Evolutionary conservation across 169 alveolate genomes (phyloP).

Genomic region (Plasmodium knowlesi): DNA sequence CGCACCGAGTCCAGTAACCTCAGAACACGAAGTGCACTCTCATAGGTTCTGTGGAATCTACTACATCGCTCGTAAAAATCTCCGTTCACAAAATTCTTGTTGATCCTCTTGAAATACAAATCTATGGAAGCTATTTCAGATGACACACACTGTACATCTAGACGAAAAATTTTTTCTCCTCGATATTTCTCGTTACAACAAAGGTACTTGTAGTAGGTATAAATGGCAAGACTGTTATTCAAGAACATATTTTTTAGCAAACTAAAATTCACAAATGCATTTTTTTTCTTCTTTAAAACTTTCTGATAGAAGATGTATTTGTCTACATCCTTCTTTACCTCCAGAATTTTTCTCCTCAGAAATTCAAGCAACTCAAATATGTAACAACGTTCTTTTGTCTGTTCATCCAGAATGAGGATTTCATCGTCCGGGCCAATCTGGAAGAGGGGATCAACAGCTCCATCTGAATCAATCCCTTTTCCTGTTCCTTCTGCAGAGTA

Average conservation of each 20-base stretch:
- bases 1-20: neutral
- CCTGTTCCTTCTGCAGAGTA: neutral
- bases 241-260: slow-evolving; percentile 36
- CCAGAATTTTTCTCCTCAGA: slow-evolving; percentile 14
- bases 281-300: slow-evolving; percentile 22
- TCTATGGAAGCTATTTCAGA: slow-evolving; percentile 17
- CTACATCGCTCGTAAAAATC: slow-evolving; percentile 43
- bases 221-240: slow-evolving; percentile 43
- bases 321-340: slow-evolving; percentile 31
- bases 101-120: slow-evolving; percentile 19
- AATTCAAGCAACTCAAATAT: slow-evolving; percentile 35
- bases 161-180: neutral
- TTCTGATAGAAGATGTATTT: slow-evolving; percentile 54
- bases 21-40: slow-evolving; percentile 12
- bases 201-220: slow-evolving; percentile 30
- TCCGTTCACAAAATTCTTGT: slow-evolving; percentile 24
- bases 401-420: neutral
- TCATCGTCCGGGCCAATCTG: neutral
- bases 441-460: neutral
- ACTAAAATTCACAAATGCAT: slow-evolving; percentile 50
- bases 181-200: slow-evolving; percentile 15
- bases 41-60: slow-evolving; percentile 10
- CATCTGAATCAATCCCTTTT: neutral
- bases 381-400: neutral
- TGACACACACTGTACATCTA: neutral